Conservation (phyloP, 176 grass and related monocot genomes). For the Triticum monococcum region DNA sequence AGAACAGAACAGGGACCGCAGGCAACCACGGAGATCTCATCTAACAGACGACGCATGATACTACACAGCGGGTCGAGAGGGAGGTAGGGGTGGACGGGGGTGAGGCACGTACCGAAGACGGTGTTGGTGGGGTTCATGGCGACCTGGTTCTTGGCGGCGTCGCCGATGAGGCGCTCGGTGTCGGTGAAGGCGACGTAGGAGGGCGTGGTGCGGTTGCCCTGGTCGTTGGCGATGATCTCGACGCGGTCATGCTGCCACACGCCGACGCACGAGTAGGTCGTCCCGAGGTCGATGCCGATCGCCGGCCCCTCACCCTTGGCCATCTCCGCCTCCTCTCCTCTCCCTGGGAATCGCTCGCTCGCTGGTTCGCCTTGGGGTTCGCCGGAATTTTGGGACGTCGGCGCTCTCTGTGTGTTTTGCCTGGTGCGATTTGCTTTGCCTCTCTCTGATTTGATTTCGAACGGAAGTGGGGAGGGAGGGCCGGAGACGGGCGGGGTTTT, state of each 20-base stretch:
- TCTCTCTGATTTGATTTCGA: background rate
- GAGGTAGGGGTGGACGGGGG: background rate
- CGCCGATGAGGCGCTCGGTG: constrained; percentile 79
- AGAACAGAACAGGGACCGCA: background rate
- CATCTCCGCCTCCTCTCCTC: constrained; percentile 13
- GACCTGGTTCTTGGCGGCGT: constrained; percentile 94
- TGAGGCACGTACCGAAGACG: constrained; percentile 61
- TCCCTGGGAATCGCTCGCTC: background rate
- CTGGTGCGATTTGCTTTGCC: background rate
- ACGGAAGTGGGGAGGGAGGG: background rate
- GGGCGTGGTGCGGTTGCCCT: constrained; percentile 86
- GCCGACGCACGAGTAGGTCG: constrained; percentile 88
- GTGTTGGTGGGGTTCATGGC: constrained; percentile 96
- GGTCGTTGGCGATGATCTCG: constrained; percentile 95
- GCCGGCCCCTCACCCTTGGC: constrained; percentile 78
- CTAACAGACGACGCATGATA: background rate
- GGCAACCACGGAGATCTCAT: no score
- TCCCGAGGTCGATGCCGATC: constrained; percentile 90
- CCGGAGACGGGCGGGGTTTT: constrained; percentile 1
- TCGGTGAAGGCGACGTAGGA: constrained; percentile 89
- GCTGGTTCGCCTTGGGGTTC: no score
- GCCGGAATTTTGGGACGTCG: no score
- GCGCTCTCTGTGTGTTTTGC: background rate
- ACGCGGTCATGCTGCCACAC: constrained; percentile 95
- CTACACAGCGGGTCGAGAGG: no score